Conservation (phyloP, 164 flowering plant species). For the Liriodendron chinense region DNA sequence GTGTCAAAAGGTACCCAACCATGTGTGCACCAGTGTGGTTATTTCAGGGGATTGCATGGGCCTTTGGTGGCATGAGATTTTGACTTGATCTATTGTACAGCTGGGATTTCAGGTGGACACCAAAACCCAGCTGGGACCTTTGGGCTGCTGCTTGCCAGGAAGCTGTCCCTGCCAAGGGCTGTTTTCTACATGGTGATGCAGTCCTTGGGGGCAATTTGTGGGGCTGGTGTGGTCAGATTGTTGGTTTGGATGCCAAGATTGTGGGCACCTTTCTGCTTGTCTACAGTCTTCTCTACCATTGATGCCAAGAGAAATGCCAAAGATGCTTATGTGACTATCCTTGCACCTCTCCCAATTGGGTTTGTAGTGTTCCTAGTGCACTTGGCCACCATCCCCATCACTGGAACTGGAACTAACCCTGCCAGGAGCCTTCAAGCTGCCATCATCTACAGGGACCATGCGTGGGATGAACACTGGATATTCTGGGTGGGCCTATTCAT, state of each 20-base stretch:
- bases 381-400: constrained; percentile 69
- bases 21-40: constrained; percentile 53
- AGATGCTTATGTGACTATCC: constrained; percentile 61
- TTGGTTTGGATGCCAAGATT: too few species aligned
- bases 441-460: too few species aligned
- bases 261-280: constrained; percentile 59
- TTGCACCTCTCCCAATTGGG: constrained; percentile 61
- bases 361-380: constrained; percentile 68
- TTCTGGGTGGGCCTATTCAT: constrained; percentile 69
- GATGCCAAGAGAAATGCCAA: constrained; percentile 64
- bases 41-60: constrained; percentile 66
- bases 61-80: constrained; percentile 67
- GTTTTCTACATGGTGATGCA: constrained; percentile 55
- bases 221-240: constrained; percentile 58
- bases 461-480: too few species aligned
- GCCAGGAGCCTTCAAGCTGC: constrained; percentile 71
- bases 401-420: constrained; percentile 69
- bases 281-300: constrained; percentile 63
- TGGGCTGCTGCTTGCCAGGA: constrained; percentile 55
- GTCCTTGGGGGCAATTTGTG: constrained; percentile 56
- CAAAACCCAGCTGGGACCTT: constrained; percentile 64
- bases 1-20: constrained; percentile 28
- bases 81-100: constrained; percentile 64
- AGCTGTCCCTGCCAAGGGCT: constrained; percentile 57
- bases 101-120: constrained; percentile 68